These are phyloP conservation scores for Dipodascus albidus DNA, from an alignment of 805 yeast species.

Conservation along the genomic window DNA sequence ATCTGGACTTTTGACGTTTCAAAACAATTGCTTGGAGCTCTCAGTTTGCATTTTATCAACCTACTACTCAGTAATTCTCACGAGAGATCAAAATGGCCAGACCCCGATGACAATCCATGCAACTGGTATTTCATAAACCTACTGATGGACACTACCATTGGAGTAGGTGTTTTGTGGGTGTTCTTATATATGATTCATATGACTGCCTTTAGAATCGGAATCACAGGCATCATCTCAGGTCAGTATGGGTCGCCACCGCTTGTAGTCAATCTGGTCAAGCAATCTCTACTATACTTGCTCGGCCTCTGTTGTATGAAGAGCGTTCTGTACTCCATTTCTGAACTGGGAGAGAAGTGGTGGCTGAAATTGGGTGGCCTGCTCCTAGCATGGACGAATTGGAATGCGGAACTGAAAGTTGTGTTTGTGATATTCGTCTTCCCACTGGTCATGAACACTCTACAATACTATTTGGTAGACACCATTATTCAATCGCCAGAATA, in stretches of 20 bases:
- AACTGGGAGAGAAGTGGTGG: constrained; percentile 52
- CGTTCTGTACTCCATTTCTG: constrained; percentile 38
- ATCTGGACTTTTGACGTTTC: constrained; percentile 86
- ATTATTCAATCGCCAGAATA: constrained; percentile 40
- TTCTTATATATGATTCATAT: constrained; percentile 42
- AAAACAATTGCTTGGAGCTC: constrained; percentile 81
- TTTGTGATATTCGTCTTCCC: constrained; percentile 63
- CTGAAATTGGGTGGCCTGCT: constrained; percentile 63
- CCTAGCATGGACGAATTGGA: constrained; percentile 71
- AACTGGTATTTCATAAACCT: constrained; percentile 90
- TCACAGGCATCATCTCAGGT: constrained; percentile 36
- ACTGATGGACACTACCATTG: constrained; percentile 84
- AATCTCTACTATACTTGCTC: constrained; percentile 52
- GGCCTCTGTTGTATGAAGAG: constrained; percentile 57
- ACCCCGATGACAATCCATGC: constrained; percentile 55
- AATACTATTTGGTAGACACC: constrained; percentile 46
- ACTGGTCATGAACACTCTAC: constrained; percentile 33
- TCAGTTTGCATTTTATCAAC: constrained; percentile 73
- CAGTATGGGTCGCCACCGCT: constrained; percentile 57
- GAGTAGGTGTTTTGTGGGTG: constrained; percentile 70
- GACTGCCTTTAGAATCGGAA: constrained; percentile 32
- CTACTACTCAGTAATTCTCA: constrained; percentile 53
- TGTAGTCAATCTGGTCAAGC: constrained; percentile 57
- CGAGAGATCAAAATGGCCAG: constrained; percentile 24
- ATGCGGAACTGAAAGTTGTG: constrained; percentile 74